Evolutionary conservation across 106 monocot species (phyloP), one percentile per base, ranked within the genome.

Genomic region (Dactylorhiza incarnata): DNA sequence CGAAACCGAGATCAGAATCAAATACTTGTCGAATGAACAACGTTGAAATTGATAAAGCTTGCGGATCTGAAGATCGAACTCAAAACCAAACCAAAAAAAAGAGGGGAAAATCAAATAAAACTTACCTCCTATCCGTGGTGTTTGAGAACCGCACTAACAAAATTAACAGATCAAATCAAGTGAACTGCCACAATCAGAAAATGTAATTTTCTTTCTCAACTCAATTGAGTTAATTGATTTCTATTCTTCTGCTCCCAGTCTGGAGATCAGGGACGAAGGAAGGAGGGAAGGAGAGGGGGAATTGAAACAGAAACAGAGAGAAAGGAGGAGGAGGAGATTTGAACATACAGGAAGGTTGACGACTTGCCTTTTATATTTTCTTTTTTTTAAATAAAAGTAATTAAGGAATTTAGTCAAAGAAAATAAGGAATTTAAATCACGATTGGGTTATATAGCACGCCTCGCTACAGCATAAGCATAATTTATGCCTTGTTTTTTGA

Each of bases 51-150:
- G 22, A n/a, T 22, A 49, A n/a, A 72, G 5, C 1, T 48, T 48
- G 23, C 72, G 49, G 72, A 72, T 72, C 72, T 72, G 72, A 49
- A 46, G 48, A 48, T 20, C 7, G 49, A 49, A 46, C 44, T 44
- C 6, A 13, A 49, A 4, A 72, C 2, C 13, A 2, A 49, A 49
- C 17, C 8, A 19, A 20, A 23, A 26, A 24, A 47, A 24, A 5
- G 1, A 67, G 9, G 22, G 9, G 7, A 13, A 63, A 66, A 37
- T 26, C 0, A 69, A 24, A 46, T 22, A 44, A 22, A 66, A 45
- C 5, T 48, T 49, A 72, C 72, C 2, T 17, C 59, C n/a, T 49
- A 6, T 29, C 72, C 22, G 49, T 49, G 48, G 12, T 48, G 8
- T 23, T n/a, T 48, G 48, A 49, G 49, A 72, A 20, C 48, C 47